Base-by-base conservation (phyloP, 2,329 filamentous ascomycete species). In the Reticulascus tulasneorum region DNA sequence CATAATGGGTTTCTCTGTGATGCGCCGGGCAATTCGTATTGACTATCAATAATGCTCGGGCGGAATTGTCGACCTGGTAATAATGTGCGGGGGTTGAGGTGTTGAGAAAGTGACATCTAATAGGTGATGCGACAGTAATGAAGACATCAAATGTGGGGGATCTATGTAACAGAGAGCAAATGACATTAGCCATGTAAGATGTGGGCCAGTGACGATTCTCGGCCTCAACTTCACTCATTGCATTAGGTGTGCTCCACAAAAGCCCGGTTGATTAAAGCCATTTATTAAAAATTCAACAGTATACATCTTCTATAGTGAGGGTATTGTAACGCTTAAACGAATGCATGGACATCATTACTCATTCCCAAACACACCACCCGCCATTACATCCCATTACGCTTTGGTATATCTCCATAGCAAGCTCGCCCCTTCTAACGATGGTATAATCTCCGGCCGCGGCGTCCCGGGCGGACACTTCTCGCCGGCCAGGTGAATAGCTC, bases 401-500 rank as follows among this genome's bases (percentile, higher is more conserved):
- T 42, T 40, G 16, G 38, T 35, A 16, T 48, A 48, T 17, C 40
- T 31, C 46, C 46, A 48, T 7, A 48, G 31, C 17, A 48, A 15
- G 12, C 45, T 46, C 15, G 45, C 40, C 1, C 45, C 46, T 12
- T 47, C 37, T 16, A 48, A 25, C 15, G 26, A 21, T 4, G 46
- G 46, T 33, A 48, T 37, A 6, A 25, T 18, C 6, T 28, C 33
- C 7, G 30, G 33, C 24, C 26, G 33, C 10, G 30, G 19, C 12
- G 23, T 29, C 11, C 23, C 33, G 11, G 33, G 28, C 17, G 31
- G 53, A 9, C 58, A 60, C 34, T 55, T 55, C 37, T 62, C 62
- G 9, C 62, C 35, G 8, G 49, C 42, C 13, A 51, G 22, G 17
- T 54, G 45, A 7, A 64, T 52, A 1, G 54, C 54, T 28, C 55